phyloP scores from a whole-genome alignment of 805 yeast species.

The Ogataea siamensis region DNA sequence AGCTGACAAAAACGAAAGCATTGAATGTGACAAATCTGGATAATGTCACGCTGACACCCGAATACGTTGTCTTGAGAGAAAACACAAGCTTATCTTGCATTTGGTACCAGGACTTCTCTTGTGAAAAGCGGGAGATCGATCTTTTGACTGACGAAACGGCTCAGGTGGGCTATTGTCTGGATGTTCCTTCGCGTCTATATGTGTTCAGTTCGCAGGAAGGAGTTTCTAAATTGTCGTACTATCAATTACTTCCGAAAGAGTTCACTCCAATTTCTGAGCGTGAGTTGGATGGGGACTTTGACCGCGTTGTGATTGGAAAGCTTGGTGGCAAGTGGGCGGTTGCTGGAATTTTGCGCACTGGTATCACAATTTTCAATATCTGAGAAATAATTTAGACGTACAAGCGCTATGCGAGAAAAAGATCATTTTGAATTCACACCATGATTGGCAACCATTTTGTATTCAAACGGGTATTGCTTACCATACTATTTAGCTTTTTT shows the following conservation, averaged over 20 bases:
- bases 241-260: conserved; percentile 1
- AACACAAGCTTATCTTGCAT: conserved; percentile 2
- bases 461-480: conserved; percentile 21
- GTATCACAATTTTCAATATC: conserved; percentile 2
- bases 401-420: conserved; percentile 7
- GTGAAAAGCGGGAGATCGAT: conserved; percentile 1
- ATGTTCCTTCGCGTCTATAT: conserved; percentile 1
- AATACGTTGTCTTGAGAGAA: conserved; percentile 4
- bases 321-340: conserved; percentile 16
- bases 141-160: background rate
- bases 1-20: conserved; percentile 6
- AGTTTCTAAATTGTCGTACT: conserved; percentile 1
- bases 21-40: conserved; percentile 1
- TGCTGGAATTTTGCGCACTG: conserved; percentile 6
- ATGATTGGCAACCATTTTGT: conserved; percentile 23
- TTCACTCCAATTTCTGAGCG: background rate
- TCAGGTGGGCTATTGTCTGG: conserved; percentile 4
- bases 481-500: conserved; percentile 24
- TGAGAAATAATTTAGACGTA: conserved; percentile 1
- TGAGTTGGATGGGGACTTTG: background rate
- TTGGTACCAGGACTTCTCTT: conserved; percentile 4
- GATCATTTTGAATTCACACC: background rate
- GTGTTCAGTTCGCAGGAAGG: conserved; percentile 1
- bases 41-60: conserved; percentile 6
- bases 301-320: conserved; percentile 23